Base-by-base conservation (phyloP, 768 basidiomycete genomes). In the Mycena olivaceomarginata region DNA sequence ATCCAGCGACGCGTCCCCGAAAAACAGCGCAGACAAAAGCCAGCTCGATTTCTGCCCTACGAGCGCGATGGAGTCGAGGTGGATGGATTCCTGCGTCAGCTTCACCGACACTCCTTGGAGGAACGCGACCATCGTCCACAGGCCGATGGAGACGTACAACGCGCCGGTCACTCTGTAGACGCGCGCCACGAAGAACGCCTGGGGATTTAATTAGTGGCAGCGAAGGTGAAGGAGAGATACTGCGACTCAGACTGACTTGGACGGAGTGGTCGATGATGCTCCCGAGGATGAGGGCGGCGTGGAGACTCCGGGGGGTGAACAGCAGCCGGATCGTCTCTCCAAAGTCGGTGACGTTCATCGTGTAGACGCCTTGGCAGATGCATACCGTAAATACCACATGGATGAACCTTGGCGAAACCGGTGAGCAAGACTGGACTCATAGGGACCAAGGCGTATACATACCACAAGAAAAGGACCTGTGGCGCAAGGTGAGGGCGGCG, bases 181-280 rank as follows among this genome's bases (percentile, higher is more conserved):
- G 9, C 65, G 48, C 2, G 59, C 10, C 5, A 76, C 75, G 25
- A 76, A 72, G 46, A 76, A 76, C 16, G 75, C 75, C 75, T 76
- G 6, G 7, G 16, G 22, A 45, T 40, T 25, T 53, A 6, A 1
- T 15, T 10, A 11, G 15, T 45, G 1, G 43, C 10, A 46, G 39
- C 39, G 7, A n/a, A 39, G 11, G 53, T 39, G 45, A 43, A 11
- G 5, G n/a, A 46, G 25, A 25, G 45, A 40, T 2, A 2, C 31
- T 31, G 31, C 31, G 31, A 31, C 31, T 31, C 31, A 31, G 31
- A 67, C 69, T 15, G 5, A 45, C 74, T 48, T 76, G 73, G 5
- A 76, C 62, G 18, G 39, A 16, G 15, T 70, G 74, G 53, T 70
- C 74, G 18, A 65, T 70, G 1, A 76, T 18, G 39, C 11, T 43